Conservation (phyloP, 2,329 filamentous ascomycete species). For the Clonostachys chloroleuca region DNA sequence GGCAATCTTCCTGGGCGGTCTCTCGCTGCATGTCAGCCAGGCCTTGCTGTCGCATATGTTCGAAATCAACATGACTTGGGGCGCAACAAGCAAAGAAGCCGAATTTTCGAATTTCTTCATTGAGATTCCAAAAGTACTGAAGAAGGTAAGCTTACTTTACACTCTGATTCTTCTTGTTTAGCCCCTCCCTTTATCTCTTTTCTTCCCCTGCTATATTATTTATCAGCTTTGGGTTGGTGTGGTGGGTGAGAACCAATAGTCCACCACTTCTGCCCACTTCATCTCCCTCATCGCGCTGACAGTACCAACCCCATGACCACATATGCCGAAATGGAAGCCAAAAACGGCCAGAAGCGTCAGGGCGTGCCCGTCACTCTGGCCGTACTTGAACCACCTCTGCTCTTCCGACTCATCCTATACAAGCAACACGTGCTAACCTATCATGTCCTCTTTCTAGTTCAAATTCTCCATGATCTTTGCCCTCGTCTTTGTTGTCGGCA, state of each 20-base stretch:
- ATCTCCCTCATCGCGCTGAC: neutral
- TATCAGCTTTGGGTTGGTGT: neutral
- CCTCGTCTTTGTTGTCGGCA: slow-evolving; percentile 50
- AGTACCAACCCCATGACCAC: no score
- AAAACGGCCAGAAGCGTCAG: no score
- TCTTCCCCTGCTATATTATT: neutral
- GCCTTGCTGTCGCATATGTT: slow-evolving; percentile 81
- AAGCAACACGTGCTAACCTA: no score
- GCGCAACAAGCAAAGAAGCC: slow-evolving; percentile 77
- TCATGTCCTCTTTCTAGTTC: slow-evolving; percentile 39
- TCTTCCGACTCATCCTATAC: no score
- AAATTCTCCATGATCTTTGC: slow-evolving; percentile 67
- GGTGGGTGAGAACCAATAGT: neutral
- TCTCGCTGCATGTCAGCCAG: slow-evolving; percentile 76
- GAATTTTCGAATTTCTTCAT: slow-evolving; percentile 82
- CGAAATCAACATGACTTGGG: slow-evolving; percentile 82
- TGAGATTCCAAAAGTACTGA: slow-evolving; percentile 74
- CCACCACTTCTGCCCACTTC: neutral
- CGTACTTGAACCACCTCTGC: no score
- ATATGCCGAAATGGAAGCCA: no score
- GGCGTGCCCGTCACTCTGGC: no score
- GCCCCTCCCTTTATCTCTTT: neutral
- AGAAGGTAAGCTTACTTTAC: slow-evolving; percentile 55
- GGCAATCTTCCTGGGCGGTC: slow-evolving; percentile 77
- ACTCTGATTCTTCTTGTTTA: slow-evolving; percentile 23